Evolutionary conservation across 2,329 filamentous ascomycete genomes (phyloP).

Genomic region (Biscogniauxia mediterranea): DNA sequence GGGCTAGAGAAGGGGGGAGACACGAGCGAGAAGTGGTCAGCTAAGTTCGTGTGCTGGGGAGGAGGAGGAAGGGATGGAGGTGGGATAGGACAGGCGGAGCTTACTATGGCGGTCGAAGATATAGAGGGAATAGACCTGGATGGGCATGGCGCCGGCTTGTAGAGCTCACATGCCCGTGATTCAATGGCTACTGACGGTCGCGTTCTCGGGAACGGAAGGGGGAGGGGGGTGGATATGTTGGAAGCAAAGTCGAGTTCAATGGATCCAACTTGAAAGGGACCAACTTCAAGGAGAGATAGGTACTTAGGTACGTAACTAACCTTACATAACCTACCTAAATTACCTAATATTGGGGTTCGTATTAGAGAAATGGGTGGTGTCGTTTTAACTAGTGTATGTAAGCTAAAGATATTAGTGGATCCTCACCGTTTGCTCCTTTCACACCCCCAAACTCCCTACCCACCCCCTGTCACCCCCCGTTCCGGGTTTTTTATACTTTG

Average conservation of each 20-base stretch:
- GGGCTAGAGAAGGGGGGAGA: neutral
- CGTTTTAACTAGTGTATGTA: too few species aligned
- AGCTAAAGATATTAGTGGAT: too few species aligned
- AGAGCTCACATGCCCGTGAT: slow-evolving; percentile 28
- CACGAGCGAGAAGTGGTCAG: neutral
- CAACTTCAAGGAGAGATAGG: too few species aligned
- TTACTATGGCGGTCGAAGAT: slow-evolving; percentile 98
- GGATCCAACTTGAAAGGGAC: too few species aligned
- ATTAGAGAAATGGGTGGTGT: too few species aligned
- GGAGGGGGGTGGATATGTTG: too few species aligned
- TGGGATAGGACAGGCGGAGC: slow-evolving; percentile 25
- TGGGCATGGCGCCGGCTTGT: slow-evolving; percentile 60
- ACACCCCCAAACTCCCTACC: too few species aligned
- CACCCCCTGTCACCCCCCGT: neutral
- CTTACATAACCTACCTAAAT: neutral
- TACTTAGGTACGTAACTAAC: too few species aligned
- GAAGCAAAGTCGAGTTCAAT: too few species aligned
- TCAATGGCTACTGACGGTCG: neutral
- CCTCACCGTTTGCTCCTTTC: too few species aligned
- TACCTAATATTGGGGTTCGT: neutral
- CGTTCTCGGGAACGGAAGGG: neutral
- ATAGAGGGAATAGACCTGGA: slow-evolving; percentile 86
- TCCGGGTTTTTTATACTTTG: too few species aligned
- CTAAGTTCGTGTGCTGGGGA: neutral
- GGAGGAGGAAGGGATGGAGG: too few species aligned